These are phyloP conservation scores for Ogataea hybrid DNA, from an alignment of 1,139 yeast species.

Conservation along the genomic window DNA sequence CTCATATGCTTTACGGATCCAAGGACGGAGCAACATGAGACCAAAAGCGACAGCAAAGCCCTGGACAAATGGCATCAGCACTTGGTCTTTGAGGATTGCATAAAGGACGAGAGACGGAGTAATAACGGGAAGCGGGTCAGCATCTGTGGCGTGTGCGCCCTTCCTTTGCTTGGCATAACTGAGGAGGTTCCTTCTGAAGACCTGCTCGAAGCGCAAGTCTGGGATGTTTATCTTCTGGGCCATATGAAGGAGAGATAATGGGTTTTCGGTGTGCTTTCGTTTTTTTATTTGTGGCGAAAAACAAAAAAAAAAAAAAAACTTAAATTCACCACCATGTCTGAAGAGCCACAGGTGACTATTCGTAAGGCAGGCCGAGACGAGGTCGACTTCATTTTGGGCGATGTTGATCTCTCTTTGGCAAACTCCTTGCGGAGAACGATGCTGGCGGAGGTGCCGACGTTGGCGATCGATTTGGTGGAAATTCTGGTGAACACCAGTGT, in stretches of 20 bases:
- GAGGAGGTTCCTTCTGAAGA: constrained; percentile 51
- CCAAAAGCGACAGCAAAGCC: constrained; percentile 49
- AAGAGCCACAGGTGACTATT: constrained; percentile 82
- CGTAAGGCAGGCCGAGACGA: constrained; percentile 81
- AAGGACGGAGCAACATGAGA: constrained; percentile 40
- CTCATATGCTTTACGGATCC: constrained; percentile 30
- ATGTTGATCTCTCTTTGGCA: constrained; percentile 88
- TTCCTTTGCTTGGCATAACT: constrained; percentile 22
- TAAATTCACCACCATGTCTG: constrained; percentile 22
- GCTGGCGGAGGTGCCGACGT: constrained; percentile 94
- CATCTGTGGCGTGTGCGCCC: constrained; percentile 5
- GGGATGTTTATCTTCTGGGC: constrained; percentile 43
- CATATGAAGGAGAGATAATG: constrained; percentile 3
- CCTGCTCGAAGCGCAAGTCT: constrained; percentile 63
- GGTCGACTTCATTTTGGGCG: constrained; percentile 85
- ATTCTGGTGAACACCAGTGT: constrained; percentile 92
- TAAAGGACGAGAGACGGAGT: constrained; percentile 49
- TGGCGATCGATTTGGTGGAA: constrained; percentile 95
- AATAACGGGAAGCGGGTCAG: constrained; percentile 34
- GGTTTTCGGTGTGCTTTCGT: constrained; percentile 11
- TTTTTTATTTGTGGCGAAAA: constrained; percentile 7
- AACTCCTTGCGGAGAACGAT: constrained; percentile 89
- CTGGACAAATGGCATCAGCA: constrained; percentile 67
- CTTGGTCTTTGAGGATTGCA: constrained; percentile 61
- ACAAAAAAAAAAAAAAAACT: background rate